A percentile compares a stretch with the other conserved stretches of the same genome.
Evolutionary conservation across 23 red algal genomes (phyloP).

Genomic region (Gracilaria gracilis): DNA sequence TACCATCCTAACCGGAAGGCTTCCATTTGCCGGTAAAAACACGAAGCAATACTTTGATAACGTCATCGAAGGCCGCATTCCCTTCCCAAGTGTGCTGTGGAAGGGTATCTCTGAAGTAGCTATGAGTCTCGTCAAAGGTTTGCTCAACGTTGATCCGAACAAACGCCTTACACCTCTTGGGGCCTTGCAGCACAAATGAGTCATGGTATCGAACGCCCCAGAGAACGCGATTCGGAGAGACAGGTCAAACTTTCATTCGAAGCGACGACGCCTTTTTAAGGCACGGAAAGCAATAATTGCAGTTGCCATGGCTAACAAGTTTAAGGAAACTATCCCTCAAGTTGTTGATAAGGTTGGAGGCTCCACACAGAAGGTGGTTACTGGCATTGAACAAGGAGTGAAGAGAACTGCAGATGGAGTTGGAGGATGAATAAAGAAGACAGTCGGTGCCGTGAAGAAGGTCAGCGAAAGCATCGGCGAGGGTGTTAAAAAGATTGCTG

Average conservation of each 20-base stretch:
- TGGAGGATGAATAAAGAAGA: slow-evolving; percentile 57
- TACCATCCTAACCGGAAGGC: slow-evolving; percentile 70
- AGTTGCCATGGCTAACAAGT: slow-evolving; percentile 71
- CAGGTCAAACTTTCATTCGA: slow-evolving; percentile 75
- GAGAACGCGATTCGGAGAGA: slow-evolving; percentile 68
- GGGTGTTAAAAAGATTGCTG: slow-evolving; percentile 54
- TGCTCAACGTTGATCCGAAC: slow-evolving; percentile 72
- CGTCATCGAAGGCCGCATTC: slow-evolving; percentile 21
- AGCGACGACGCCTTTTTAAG: slow-evolving; percentile 60
- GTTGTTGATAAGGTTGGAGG: slow-evolving; percentile 67
- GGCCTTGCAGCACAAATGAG: slow-evolving; percentile 75
- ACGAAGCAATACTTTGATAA: slow-evolving; percentile 66
- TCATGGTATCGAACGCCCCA: slow-evolving; percentile 22
- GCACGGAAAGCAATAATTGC: slow-evolving; percentile 71
- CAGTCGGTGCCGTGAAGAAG: slow-evolving; percentile 48
- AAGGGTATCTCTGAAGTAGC: slow-evolving; percentile 64
- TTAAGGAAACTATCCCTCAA: slow-evolving; percentile 68
- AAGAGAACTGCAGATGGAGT: slow-evolving; percentile 68
- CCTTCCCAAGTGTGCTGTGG: slow-evolving; percentile 69
- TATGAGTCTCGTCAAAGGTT: slow-evolving; percentile 65
- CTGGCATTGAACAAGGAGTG: slow-evolving; percentile 53
- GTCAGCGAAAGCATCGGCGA: slow-evolving; percentile 43
- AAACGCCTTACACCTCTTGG: slow-evolving; percentile 73
- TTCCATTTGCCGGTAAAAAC: slow-evolving; percentile 76
- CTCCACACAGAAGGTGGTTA: slow-evolving; percentile 56